Percentiles rank a stretch among this genome's conserved stretches.
Conservation (phyloP, 306 rosid genomes). For the Medicago truncatula region DNA sequence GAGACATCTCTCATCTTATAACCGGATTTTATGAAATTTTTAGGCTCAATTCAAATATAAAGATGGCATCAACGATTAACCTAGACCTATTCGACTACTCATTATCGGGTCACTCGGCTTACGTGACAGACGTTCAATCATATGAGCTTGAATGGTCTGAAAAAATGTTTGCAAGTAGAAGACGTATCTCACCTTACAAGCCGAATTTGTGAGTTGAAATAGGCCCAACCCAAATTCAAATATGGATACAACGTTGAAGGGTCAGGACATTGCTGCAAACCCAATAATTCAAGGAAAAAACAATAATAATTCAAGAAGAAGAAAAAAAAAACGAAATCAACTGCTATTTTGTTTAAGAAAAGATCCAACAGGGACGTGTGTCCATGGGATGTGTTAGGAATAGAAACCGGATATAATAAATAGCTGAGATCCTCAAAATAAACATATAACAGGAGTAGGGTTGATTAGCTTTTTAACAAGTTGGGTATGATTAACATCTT, state of each 20-base stretch:
- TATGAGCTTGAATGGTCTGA: no score
- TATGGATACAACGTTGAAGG: no score
- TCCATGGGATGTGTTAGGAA: not conserved
- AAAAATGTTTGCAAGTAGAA: no score
- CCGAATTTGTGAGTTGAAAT: no score
- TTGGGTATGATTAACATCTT: not conserved
- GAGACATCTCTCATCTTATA: not conserved
- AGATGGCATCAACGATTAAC: not conserved
- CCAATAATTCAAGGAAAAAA: not conserved
- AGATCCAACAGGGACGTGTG: not conserved
- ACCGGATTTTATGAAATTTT: not conserved
- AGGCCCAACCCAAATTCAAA: no score
- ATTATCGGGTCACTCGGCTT: no score
- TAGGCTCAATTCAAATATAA: not conserved
- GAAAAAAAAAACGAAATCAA: not conserved
- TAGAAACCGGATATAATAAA: not conserved
- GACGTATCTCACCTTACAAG: no score
- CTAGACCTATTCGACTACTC: not conserved
- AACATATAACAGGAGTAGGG: not conserved
- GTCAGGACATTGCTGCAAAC: not conserved
- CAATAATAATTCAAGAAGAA: not conserved
- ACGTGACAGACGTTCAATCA: no score
- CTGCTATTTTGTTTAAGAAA: constrained; percentile 2
- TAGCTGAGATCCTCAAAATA: not conserved
- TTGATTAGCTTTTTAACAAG: not conserved